Evolutionary conservation across 2,329 filamentous ascomycete genomes (phyloP).

Genomic region (Colletotrichum spinosum): DNA sequence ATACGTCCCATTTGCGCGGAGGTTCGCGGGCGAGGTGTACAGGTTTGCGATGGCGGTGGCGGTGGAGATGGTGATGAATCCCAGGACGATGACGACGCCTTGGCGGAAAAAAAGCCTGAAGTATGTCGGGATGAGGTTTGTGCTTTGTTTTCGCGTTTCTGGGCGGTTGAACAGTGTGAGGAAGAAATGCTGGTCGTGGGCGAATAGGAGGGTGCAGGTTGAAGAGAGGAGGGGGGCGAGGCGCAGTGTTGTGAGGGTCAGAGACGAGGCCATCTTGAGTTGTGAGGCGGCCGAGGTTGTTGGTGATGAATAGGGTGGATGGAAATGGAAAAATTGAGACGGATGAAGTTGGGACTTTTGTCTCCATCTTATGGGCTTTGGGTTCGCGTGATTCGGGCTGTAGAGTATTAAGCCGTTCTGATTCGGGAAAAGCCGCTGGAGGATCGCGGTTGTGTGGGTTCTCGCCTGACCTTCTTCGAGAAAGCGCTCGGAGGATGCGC

Average conservation of each 20-base stretch:
- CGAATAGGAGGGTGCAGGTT: conserved; percentile 44
- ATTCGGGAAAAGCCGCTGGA: too few species aligned
- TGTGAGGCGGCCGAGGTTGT: neutral
- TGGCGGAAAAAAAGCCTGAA: conserved; percentile 41
- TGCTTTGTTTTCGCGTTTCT: conserved; percentile 20
- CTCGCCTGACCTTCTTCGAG: too few species aligned
- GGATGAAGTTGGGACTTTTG: too few species aligned
- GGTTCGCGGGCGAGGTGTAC: too few species aligned
- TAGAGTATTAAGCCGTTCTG: too few species aligned
- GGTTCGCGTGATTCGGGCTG: too few species aligned
- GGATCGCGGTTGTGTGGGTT: too few species aligned
- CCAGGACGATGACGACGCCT: conserved; percentile 33
- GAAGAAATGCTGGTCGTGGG: conserved; percentile 41
- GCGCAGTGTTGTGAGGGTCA: conserved; percentile 40
- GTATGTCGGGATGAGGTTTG: conserved; percentile 42
- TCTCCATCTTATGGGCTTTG: too few species aligned
- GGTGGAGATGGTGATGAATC: conserved; percentile 5
- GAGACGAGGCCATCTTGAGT: conserved; percentile 38
- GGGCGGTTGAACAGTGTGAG: conserved; percentile 33
- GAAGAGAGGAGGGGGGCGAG: conserved; percentile 45
- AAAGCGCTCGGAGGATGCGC: too few species aligned
- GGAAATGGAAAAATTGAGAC: neutral
- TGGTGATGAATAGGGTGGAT: too few species aligned
- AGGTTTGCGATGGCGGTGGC: conserved; percentile 1
- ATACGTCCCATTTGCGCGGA: conserved; percentile 35